phyloP scores from a whole-genome alignment of 2,329 filamentous ascomycete species.

The Didymella pinodella region DNA sequence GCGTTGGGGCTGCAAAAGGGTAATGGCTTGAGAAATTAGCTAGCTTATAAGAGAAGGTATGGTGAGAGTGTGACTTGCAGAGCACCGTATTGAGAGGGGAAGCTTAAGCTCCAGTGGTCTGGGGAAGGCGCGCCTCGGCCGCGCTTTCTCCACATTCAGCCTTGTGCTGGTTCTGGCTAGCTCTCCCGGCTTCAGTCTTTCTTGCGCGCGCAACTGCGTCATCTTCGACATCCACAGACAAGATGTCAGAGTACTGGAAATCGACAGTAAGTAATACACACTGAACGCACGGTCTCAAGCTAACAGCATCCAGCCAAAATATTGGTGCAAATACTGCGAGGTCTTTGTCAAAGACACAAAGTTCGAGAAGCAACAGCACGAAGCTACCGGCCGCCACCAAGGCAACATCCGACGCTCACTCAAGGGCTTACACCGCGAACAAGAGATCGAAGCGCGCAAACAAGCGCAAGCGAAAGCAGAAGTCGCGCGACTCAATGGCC shows the following conservation, averaged over 20 bases:
- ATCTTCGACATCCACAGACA: slow-evolving; percentile 12
- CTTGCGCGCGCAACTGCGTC: slow-evolving; percentile 12
- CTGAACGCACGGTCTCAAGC: background rate
- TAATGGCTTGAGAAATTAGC: too few species aligned
- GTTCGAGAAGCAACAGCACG: slow-evolving; percentile 88
- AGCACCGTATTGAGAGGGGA: slow-evolving; percentile 13
- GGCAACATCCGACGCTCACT: slow-evolving; percentile 86
- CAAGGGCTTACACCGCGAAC: slow-evolving; percentile 83
- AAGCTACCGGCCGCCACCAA: slow-evolving; percentile 85
- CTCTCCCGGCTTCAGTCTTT: slow-evolving; percentile 13
- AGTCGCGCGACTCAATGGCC: slow-evolving; percentile 82
- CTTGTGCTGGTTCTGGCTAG: slow-evolving; percentile 14
- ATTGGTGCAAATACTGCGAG: slow-evolving; percentile 98
- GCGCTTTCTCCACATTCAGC: slow-evolving; percentile 20
- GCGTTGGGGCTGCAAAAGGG: background rate
- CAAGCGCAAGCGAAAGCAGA: slow-evolving; percentile 84
- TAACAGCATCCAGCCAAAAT: slow-evolving; percentile 68
- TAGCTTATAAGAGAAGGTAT: slow-evolving; percentile 10
- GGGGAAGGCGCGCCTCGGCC: slow-evolving; percentile 12
- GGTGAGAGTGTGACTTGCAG: slow-evolving; percentile 13
- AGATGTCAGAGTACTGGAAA: slow-evolving; percentile 98
- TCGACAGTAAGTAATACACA: slow-evolving; percentile 69
- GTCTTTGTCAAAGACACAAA: slow-evolving; percentile 91
- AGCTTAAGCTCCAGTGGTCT: slow-evolving; percentile 3
- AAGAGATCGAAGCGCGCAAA: slow-evolving; percentile 82